Evolutionary conservation across 2,329 filamentous ascomycete genomes (phyloP), one percentile per base, ranked within the genome.

Genomic region (Anisogramma anomala): DNA sequence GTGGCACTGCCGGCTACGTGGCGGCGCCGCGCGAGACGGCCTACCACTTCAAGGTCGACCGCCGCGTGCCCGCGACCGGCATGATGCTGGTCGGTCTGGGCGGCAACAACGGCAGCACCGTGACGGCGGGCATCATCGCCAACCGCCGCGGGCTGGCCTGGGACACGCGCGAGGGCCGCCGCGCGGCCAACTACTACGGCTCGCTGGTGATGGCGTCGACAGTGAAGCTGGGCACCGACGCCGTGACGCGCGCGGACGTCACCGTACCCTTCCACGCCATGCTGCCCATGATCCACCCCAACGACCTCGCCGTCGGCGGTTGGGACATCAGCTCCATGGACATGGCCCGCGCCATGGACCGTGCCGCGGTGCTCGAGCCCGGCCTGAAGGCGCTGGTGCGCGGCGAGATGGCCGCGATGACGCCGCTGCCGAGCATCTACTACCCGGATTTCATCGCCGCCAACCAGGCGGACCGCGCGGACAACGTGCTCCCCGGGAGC

Each of bases 391-490:
- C 71, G 42, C 74, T 84, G 55, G 83, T 98, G 54, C 81, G 79
- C 66, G 94, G 96, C 74, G 85, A 96, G 68, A 89, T 96, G 87
- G 69, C 79, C 47, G 69, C 71, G 53, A 84, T 96, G 79, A 79
- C 81, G 53, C 91, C 91, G 22, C 76, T 96, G 49, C 89, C 87
- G 18, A 89, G 84, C 64, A 83, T 96, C 66, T 98, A 98, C 76
- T 98, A 98, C 64, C 91, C 91, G 1, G 91, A 96, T 66, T 98
- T 98, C 71, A 98, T 98, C 58, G 91, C 91, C 51, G 84, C 91
- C 60, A 98, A 98, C 70, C 91, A 98, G 68, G 88, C 91, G 63
- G 87, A 88, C 58, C 84, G 91, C 56, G 91, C 89, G 50, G 87
- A 98, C 67, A 96, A 98, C 56, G 57, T 94, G 49, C 63, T 96